phyloP scores from a whole-genome alignment of 441 rosid genomes.

The Pelargonium fulgidum region DNA sequence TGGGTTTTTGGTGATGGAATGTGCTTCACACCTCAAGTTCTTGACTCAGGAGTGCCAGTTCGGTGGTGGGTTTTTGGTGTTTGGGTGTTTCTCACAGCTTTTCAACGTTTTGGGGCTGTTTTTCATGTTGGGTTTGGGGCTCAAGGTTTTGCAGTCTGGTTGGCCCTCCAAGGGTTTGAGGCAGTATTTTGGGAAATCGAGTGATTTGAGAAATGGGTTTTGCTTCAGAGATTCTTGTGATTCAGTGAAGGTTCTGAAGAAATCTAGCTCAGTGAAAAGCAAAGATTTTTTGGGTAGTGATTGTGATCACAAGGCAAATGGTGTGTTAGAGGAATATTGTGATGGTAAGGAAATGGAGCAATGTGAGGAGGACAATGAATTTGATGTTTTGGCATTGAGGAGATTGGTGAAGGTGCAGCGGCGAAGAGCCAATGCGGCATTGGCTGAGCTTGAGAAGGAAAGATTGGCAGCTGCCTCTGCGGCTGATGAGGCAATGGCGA shows the following conservation, averaged over 20 bases:
- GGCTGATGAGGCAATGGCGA: constrained; percentile 74
- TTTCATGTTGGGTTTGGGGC: constrained; percentile 37
- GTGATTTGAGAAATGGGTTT: constrained; percentile 19
- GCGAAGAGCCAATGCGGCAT: constrained; percentile 33
- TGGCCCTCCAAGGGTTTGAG: not conserved
- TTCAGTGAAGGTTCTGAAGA: constrained; percentile 22
- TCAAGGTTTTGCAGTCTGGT: constrained; percentile 32
- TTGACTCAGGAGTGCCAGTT: constrained; percentile 28
- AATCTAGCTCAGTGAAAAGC: not conserved
- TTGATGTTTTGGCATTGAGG: constrained; percentile 45
- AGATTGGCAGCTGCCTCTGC: constrained; percentile 66
- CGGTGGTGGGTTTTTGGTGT: constrained; percentile 36
- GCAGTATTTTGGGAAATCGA: not conserved
- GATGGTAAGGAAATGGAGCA: no score
- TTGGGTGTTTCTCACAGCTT: constrained; percentile 40
- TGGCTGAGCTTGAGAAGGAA: constrained; percentile 62
- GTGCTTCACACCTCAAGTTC: constrained; percentile 35
- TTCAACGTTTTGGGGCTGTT: constrained; percentile 33
- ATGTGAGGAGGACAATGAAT: constrained; percentile 41
- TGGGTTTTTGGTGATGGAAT: constrained; percentile 31
- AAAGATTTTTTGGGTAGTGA: no score
- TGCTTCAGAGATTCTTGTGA: constrained; percentile 20
- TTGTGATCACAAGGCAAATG: no score
- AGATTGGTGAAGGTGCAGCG: constrained; percentile 55
- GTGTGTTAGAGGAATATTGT: no score